Evolutionary conservation across 2,329 filamentous ascomycete species (phyloP), one percentile per base, ranked within the genome.

Genomic region (Cephalotrichum gorgonifer): DNA sequence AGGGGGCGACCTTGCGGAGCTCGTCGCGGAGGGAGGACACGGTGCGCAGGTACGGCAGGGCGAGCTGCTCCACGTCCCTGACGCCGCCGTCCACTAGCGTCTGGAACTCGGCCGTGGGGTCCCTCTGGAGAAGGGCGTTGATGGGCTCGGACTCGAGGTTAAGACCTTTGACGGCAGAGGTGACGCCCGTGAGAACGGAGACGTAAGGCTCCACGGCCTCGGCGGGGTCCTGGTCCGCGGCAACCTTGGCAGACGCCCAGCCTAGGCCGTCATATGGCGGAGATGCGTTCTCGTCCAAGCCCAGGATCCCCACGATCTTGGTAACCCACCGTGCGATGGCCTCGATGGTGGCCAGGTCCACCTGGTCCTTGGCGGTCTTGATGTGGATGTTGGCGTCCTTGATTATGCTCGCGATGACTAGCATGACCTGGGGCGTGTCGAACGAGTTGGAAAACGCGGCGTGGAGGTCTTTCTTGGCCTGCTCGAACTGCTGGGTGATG

Each of bases 401-500:
- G 53, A 96, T 83, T 23, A 96, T 69, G 50, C 87, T 81, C 2
- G 82, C 79, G 43, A 96, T 83, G n/a, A 81, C 69, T 44, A 78
- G 76, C 85, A 96, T 88, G 5, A 83, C 88, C 46, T 73, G 71
- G 1, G 86, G 81, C 0, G 90, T 96, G 64, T 96, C 85, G 63
- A 96, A 95, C 0, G 89, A 95, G 66, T 95, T 88, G 56, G 76
- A 75, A 15, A 96, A 73, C 2, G 85, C 84, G 2, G 64, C 60
- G 30, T 78, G 64, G 27, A 78, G 62, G 23, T 79, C 77, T 38
- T 66, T 66, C 64, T 81, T 72, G 9, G 77, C 75, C 51, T 78
- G 71, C 46, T 76, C 69, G 6, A 76, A 61, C 51, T 49, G 47
- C 26, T 39, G 27, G 12, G 38, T 20, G 17, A 43, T 35, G 20